A percentile compares a stretch with the other conserved stretches of the same genome.
These are phyloP conservation scores for Phylloporus scabripes DNA, from an alignment of 768 basidiomycete genomes.

Conservation along the genomic window DNA sequence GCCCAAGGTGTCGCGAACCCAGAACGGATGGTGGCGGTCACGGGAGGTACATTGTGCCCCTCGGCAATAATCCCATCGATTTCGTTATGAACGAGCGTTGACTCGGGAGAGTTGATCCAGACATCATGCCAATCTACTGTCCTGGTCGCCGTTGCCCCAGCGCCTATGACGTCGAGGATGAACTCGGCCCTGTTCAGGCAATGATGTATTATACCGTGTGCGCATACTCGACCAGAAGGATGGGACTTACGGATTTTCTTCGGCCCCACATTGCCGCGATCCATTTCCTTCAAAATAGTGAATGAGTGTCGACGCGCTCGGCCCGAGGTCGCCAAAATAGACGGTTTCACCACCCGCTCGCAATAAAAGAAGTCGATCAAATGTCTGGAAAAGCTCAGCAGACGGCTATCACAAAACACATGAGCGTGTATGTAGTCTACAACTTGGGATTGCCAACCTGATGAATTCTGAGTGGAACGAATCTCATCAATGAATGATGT, in stretches of 20 bases:
- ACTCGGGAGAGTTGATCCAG: conserved; percentile 53
- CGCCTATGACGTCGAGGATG: conserved; percentile 70
- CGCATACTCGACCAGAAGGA: conserved; percentile 22
- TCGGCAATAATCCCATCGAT: conserved; percentile 45
- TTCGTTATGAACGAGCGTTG: conserved; percentile 30
- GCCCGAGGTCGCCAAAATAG: conserved; percentile 67
- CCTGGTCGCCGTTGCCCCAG: conserved; percentile 58
- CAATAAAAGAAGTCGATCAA: conserved; percentile 74
- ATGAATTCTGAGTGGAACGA: conserved; percentile 34
- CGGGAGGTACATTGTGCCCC: conserved; percentile 38
- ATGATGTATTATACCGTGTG: no score
- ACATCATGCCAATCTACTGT: conserved; percentile 52
- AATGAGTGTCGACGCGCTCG: conserved; percentile 55
- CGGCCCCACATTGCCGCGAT: conserved; percentile 51
- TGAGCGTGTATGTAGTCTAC: conserved; percentile 1
- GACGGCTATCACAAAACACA: conserved; percentile 47
- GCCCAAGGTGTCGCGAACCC: conserved; percentile 52
- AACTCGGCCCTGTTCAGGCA: conserved; percentile 44
- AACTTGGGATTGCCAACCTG: conserved; percentile 17
- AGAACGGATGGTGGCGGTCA: conserved; percentile 34
- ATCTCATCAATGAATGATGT: not conserved
- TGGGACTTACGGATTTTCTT: conserved; percentile 58
- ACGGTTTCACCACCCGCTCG: conserved; percentile 69
- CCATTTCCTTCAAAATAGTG: conserved; percentile 75
- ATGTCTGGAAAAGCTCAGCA: conserved; percentile 75